A percentile compares a stretch with the other conserved stretches of the same genome.
These are phyloP conservation scores for Boletus pseudo-olivaceus DNA, from an alignment of 768 basidiomycete species.

Conservation along the genomic window DNA sequence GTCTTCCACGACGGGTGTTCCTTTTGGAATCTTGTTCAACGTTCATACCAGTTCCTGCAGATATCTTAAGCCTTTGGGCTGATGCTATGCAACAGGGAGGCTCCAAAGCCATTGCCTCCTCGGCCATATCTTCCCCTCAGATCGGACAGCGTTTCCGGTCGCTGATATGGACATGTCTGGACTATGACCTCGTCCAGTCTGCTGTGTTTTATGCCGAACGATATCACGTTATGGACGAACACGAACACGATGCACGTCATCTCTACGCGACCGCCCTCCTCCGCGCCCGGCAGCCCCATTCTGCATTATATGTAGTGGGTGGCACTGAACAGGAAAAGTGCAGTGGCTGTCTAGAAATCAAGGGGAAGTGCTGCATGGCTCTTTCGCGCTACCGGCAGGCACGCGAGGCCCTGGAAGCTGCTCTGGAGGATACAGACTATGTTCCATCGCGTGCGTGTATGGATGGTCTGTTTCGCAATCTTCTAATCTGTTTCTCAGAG, in stretches of 20 bases:
- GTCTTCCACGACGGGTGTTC: constrained; percentile 8
- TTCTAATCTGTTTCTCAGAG: constrained; percentile 36
- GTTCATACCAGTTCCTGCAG: constrained; percentile 18
- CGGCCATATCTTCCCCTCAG: constrained; percentile 48
- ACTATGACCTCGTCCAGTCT: constrained; percentile 71
- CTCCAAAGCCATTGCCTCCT: constrained; percentile 26
- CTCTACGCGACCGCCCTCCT: constrained; percentile 79
- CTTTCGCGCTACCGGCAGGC: constrained; percentile 78
- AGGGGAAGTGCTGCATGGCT: constrained; percentile 67
- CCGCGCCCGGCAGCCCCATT: constrained; percentile 65
- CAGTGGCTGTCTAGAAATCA: constrained; percentile 74
- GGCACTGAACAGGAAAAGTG: constrained; percentile 58
- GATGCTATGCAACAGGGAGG: constrained; percentile 56
- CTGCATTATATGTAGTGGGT: constrained; percentile 70
- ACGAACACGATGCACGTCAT: constrained; percentile 79
- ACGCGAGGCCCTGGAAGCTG: constrained; percentile 63
- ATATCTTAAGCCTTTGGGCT: constrained; percentile 33
- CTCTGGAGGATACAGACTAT: constrained; percentile 50
- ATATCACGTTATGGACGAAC: constrained; percentile 66
- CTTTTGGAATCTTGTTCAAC: constrained; percentile 9
- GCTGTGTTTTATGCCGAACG: constrained; percentile 90
- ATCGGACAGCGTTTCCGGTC: constrained; percentile 67
- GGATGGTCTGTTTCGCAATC: constrained; percentile 1
- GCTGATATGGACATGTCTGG: constrained; percentile 81
- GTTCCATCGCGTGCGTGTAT: constrained; percentile 53